Evolutionary conservation across 2,329 filamentous ascomycete species (phyloP).

Genomic region (Allantophomopsis lycopodina): DNA sequence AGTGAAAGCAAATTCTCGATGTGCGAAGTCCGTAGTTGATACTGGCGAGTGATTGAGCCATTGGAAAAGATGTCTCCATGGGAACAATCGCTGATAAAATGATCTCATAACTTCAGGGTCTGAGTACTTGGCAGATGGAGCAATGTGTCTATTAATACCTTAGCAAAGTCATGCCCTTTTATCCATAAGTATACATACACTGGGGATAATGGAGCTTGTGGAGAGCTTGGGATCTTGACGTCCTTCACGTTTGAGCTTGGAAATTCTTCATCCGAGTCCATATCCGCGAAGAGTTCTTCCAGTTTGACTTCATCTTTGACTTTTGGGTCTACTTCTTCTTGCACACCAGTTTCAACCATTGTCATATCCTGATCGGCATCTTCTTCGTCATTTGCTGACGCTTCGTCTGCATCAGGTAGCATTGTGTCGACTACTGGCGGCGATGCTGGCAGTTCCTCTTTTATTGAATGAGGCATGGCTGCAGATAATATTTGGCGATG

Average conservation of each 20-base stretch:
- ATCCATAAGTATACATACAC: conserved; percentile 18
- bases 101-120: conserved; percentile 80
- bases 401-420: too few relatives aligned
- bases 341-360: conserved; percentile 8
- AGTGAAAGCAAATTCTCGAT: conserved; percentile 93
- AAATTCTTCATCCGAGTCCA: conserved; percentile 48
- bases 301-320: conserved; percentile 34
- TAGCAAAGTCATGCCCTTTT: conserved; percentile 7
- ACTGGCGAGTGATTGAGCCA: conserved; percentile 92
- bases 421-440: too few relatives aligned
- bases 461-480: too few relatives aligned
- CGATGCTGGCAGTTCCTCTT: too few relatives aligned
- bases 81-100: conserved; percentile 93
- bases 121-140: conserved; percentile 32
- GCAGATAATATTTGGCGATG: too few relatives aligned
- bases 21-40: conserved; percentile 75
- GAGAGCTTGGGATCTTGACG: conserved; percentile 28
- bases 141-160: conserved; percentile 17
- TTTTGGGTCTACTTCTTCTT: conserved; percentile 5
- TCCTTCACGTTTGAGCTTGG: conserved; percentile 28
- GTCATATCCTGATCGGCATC: conserved; percentile 11
- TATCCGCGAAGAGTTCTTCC: conserved; percentile 44
- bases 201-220: conserved; percentile 26
- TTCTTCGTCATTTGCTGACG: not conserved
- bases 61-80: conserved; percentile 88